Base-by-base conservation (phyloP, 352 stramenopile species). In the Plasmopara viticola region DNA sequence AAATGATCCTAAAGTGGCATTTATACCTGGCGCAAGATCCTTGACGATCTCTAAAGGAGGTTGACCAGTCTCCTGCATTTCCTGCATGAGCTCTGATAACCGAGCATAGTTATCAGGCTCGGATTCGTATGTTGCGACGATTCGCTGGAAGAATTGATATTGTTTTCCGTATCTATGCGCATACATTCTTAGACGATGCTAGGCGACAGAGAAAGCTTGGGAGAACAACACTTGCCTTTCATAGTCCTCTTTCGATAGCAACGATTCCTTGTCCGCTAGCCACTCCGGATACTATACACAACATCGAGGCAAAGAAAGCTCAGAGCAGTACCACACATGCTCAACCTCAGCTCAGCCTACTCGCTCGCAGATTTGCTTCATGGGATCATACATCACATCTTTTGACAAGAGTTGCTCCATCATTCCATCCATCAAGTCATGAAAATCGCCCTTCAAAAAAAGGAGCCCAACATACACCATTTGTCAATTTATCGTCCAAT, bases 371-470 rank as follows among this genome's bases (percentile, higher is more conserved):
- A 95, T 93, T 62, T 95, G 81, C 73, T 96, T 96, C 73, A 99
- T 98, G 9, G 96, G 96, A 60, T 98, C 92, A 75, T 99, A 99
- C 96, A 99, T 99, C 45, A 99, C 73, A 56, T 99, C 96, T 59
- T 97, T 98, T 39, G 87, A 94, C 53, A 99, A 68, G 42, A 99
- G 53, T 60, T 99, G 95, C 66, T 97, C 77, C 95, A 99, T 98
- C 84, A 99, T 98, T 29, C 93, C 90, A 60, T 99, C 95, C 4
- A 99, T 86, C 18, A 99, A 58, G 13, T 90, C 84, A 39, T 98
- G 81, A 54, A 97, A 90, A 66, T 95, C 81, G 56, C 66, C 85
- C 80, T 93, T 39, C 20, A n/a, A 34, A 38, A 38, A 6, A 25
- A 25, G 20, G 20, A 25, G 20, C 20, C 15, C 17, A 43, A 35